Evolutionary conservation across 306 rosid species (phyloP).

Genomic region (Lathyrus oleraceus): DNA sequence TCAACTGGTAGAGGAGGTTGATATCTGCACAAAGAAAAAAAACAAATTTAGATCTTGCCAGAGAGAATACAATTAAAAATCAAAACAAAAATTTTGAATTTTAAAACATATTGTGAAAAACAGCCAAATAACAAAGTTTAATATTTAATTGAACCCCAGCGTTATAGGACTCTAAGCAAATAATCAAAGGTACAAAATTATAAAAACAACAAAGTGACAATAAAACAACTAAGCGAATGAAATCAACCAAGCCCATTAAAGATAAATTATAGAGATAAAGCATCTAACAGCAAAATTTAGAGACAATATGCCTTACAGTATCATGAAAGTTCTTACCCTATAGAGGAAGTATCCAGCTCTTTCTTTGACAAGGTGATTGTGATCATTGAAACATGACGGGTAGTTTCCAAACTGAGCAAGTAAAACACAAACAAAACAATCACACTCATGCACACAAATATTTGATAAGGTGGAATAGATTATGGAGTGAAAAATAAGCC

Average conservation of each 20-base stretch:
- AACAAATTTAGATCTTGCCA: slow-evolving; percentile 19
- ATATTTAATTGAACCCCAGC: neutral
- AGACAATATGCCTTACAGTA: slow-evolving; percentile 13
- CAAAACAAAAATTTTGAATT: neutral
- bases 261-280: neutral
- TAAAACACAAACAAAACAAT: slow-evolving; percentile 30
- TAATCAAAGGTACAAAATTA: neutral
- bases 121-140: neutral
- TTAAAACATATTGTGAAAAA: neutral
- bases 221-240: neutral
- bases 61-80: neutral
- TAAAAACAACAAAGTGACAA: neutral
- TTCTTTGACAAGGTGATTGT: slow-evolving; percentile 72
- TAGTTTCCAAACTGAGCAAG: slow-evolving; percentile 73
- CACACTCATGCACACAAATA: slow-evolving; percentile 22
- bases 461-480: neutral
- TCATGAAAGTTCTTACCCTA: slow-evolving; percentile 57
- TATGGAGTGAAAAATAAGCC: slow-evolving; percentile 34
- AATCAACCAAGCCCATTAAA: neutral
- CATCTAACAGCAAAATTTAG: neutral
- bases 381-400: slow-evolving; percentile 94
- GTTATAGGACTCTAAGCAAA: neutral
- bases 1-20: slow-evolving; percentile 81
- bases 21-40: slow-evolving; percentile 49
- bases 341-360: slow-evolving; percentile 63